These are phyloP conservation scores for Coniochaeta ligniaria DNA, from an alignment of 2,329 filamentous ascomycete species.

Conservation along the genomic window DNA sequence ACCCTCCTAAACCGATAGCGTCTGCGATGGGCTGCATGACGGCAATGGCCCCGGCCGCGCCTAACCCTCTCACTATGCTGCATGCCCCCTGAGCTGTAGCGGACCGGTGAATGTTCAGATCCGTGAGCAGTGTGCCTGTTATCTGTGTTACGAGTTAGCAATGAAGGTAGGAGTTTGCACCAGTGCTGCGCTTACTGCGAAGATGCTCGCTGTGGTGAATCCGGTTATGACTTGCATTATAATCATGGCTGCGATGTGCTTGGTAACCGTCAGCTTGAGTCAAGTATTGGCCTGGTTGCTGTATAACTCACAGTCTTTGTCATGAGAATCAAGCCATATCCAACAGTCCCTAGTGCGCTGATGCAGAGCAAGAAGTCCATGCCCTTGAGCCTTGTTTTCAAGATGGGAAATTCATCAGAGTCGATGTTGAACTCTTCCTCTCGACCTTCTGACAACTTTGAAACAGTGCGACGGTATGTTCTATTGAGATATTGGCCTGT, in stretches of 20 bases:
- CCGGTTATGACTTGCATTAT: conserved; percentile 2
- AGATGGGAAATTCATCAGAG: not conserved
- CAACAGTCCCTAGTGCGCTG: not conserved
- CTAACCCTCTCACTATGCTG: conserved; percentile 16
- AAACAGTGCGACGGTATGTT: not conserved
- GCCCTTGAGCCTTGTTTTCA: not conserved
- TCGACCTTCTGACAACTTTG: not conserved
- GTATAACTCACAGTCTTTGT: not conserved
- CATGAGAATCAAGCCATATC: conserved; percentile 1
- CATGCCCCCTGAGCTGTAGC: conserved; percentile 19
- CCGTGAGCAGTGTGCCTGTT: conserved; percentile 16
- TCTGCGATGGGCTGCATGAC: conserved; percentile 15
- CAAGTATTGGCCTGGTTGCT: too few relatives aligned
- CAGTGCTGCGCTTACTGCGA: conserved; percentile 1
- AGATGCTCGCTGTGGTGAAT: not conserved
- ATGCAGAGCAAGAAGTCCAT: not conserved
- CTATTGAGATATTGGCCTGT: not conserved
- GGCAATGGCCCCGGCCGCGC: conserved; percentile 14
- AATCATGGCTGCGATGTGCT: not conserved
- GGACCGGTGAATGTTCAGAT: conserved; percentile 14
- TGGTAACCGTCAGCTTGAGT: too few relatives aligned
- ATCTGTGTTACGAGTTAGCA: too few relatives aligned
- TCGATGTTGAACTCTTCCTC: not conserved
- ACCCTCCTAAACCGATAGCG: conserved; percentile 11
- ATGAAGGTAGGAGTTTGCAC: too few relatives aligned